Evolutionary conservation across 768 basidiomycete genomes (phyloP), one percentile per base, ranked within the genome.

Genomic region (Psilocybe cyanescens): DNA sequence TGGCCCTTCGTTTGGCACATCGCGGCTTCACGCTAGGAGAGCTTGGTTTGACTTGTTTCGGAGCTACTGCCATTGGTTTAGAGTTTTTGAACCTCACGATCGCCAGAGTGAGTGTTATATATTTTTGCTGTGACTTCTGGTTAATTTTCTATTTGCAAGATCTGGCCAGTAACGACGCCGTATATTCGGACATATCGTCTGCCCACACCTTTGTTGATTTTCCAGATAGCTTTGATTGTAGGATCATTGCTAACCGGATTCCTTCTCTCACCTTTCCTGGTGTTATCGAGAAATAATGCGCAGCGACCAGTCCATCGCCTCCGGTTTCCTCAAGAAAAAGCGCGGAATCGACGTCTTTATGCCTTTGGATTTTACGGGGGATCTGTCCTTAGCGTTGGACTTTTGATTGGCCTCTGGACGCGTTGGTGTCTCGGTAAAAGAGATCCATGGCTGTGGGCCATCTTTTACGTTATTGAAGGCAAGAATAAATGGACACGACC

Each of bases 11-110:
- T 24, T 81, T 99, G 47, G 96, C 95, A 3, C 91, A 97, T 68
- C 86, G 91, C n/a, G 93, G 92, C 9, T 96, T 99, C 75, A 99
- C 96, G 0, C 83, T 99, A 1, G 97, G 97, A 33, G 97, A 99
- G 72, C 83, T 99, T 16, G 91, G 90, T 28, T 76, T 98, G 28
- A 92, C 97, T 16, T 91, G 89, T 47, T 93, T 94, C 65, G 94
- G 95, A 45, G 95, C 92, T 4, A 91, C 95, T 2, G 89, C 89
- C 0, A 72, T 99, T 24, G 89, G 88, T 67, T 88, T 95, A 80
- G 97, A 99, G 73, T 82, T 92, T 35, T 78, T 95, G 63, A 92
- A 93, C 66, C 71, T 99, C 53, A 97, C 95, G 1, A 86, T 87
- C 51, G 88, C 93, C 35, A 81, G 85, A 74, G 96, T 97, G 71